These are phyloP conservation scores for Myriosclerotinia curreyana DNA, from an alignment of 2,329 filamentous ascomycete species.

Conservation along the genomic window DNA sequence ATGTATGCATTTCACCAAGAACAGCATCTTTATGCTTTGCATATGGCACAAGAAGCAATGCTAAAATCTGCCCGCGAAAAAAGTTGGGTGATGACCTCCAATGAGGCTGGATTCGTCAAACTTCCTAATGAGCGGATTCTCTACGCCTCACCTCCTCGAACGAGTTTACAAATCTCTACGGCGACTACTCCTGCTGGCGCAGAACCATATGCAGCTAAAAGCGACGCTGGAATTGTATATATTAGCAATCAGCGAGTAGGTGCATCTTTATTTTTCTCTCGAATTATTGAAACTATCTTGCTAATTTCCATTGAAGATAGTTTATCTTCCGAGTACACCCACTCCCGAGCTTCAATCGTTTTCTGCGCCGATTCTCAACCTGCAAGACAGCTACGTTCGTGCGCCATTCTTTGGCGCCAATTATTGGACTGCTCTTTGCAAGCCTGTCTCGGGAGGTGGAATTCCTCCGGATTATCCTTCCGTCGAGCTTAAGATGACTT, in stretches of 20 bases:
- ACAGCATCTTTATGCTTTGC: slow-evolving; percentile 35
- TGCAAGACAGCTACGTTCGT: slow-evolving; percentile 80
- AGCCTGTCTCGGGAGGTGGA: slow-evolving; percentile 78
- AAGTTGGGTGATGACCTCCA: slow-evolving; percentile 90
- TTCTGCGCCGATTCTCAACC: slow-evolving; percentile 80
- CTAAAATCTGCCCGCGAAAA: slow-evolving; percentile 34
- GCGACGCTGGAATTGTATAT: slow-evolving; percentile 71
- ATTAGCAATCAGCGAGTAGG: slow-evolving; percentile 82
- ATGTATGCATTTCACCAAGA: slow-evolving; percentile 39
- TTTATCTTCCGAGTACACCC: slow-evolving; percentile 76
- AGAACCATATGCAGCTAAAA: slow-evolving; percentile 65
- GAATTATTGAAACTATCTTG: slow-evolving; percentile 19
- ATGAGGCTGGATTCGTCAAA: slow-evolving; percentile 70
- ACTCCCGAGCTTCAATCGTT: slow-evolving; percentile 75
- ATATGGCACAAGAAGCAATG: slow-evolving; percentile 32
- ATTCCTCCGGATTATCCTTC: slow-evolving; percentile 71
- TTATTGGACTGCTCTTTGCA: slow-evolving; percentile 78
- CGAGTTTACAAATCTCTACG: slow-evolving; percentile 69
- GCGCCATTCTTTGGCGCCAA: slow-evolving; percentile 93
- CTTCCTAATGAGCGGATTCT: slow-evolving; percentile 80
- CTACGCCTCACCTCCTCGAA: slow-evolving; percentile 75
- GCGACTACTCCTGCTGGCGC: slow-evolving; percentile 59
- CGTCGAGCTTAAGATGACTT: slow-evolving; percentile 79
- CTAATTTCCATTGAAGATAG: slow-evolving; percentile 55
- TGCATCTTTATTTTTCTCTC: slow-evolving; percentile 26